Evolutionary conservation across 192 early-diverging fungal genomes (phyloP), one percentile per base, ranked within the genome.

Genomic region (Phlyctochytrium planicorne): DNA sequence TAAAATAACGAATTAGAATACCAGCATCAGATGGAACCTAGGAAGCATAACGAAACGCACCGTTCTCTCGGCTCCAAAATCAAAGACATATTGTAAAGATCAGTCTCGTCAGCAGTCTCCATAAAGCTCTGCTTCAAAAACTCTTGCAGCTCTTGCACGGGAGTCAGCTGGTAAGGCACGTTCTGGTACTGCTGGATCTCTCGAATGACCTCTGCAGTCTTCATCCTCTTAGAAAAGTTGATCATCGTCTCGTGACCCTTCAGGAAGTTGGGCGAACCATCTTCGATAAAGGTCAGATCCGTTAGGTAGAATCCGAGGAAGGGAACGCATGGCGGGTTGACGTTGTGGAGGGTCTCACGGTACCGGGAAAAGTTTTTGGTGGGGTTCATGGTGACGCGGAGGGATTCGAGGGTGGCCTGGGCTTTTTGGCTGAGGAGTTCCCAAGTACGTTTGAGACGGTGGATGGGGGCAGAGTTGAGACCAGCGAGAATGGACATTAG

Each of bases 391-490:
- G 93, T 71, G 61, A 80, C 78, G 47, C 88, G 86, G 30, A 98
- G 79, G 40, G 71, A 70, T 25, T 91, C 88, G 20, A 79, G 56
- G 2, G 53, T 64, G 16, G 32, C 47, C 2, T 50, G 59, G 4
- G 64, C 35, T 16, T 75, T 69, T 16, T 34, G 30, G 0, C 70
- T 65, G 29, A 84, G 53, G 25, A 82, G 60, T 47, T 96, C 94
- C 94, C 95, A 97, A 1, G 97, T 97, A 35, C 93, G 86, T 6
- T 88, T 91, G 37, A 98, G 78, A 25, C 97, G 89, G 76, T 91
- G 89, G 52, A 99, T 85, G 2, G 94, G 88, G 1, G 92, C 91
- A 2, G 91, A 90, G 34, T 93, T 91, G 66, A 99, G 88, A 4
- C 91, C 93, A 31, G 93, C 93, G 6, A 94, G 83, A 32, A 97